phyloP scores from a whole-genome alignment of 306 rosid species.

The Cucumis hystrix region DNA sequence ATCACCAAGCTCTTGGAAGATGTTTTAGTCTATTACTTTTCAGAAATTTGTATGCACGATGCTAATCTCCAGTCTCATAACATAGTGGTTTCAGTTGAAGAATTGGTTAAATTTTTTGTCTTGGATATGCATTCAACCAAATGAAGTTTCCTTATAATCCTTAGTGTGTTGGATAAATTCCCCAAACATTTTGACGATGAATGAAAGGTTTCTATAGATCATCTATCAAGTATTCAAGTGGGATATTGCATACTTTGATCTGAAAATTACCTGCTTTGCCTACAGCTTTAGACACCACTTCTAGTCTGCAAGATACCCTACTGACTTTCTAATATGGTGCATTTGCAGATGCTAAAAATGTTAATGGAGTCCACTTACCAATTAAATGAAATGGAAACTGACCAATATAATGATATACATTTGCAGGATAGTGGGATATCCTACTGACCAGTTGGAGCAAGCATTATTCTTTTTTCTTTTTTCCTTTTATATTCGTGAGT shows the following conservation, averaged over 20 bases:
- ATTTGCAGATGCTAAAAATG: neutral
- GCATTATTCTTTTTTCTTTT: neutral
- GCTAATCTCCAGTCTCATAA: neutral
- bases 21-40: neutral
- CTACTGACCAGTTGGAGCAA: neutral
- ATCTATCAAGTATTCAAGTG: neutral
- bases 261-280: neutral
- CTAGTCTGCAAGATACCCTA: neutral
- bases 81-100: neutral
- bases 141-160: neutral
- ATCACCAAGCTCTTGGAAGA: neutral
- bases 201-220: neutral
- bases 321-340: neutral
- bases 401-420: neutral
- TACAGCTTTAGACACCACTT: neutral
- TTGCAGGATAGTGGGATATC: neutral
- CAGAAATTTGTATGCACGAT: too few relatives aligned
- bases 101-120: neutral
- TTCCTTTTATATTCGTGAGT: too few relatives aligned
- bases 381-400: neutral
- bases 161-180: neutral
- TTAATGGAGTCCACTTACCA: neutral
- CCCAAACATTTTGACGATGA: neutral
- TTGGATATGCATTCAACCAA: neutral
- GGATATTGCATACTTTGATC: neutral